These are phyloP conservation scores for Fusarium praegraminearum DNA, from an alignment of 2,329 filamentous ascomycete species.

Conservation along the genomic window DNA sequence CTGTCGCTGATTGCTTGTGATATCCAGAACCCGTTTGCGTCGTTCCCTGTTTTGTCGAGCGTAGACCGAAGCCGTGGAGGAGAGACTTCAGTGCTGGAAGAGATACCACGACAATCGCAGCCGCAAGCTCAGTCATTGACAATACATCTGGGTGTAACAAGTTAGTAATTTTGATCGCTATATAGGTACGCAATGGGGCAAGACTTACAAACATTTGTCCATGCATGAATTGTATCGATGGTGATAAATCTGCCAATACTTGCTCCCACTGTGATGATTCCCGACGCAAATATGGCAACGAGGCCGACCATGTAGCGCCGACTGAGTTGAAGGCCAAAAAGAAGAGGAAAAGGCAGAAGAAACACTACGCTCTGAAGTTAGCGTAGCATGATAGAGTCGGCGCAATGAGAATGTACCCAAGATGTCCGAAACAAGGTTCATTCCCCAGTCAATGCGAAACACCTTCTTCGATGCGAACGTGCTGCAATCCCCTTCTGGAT, in stretches of 20 bases:
- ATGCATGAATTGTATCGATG: conserved; percentile 39
- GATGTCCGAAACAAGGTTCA: conserved; percentile 45
- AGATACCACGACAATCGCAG: conserved; percentile 41
- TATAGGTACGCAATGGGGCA: neutral
- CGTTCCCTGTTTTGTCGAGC: conserved; percentile 31
- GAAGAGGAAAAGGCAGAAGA: conserved; percentile 32
- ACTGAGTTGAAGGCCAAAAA: conserved; percentile 31
- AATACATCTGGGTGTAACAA: conserved; percentile 21
- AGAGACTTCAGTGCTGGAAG: conserved; percentile 40
- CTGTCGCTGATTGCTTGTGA: conserved; percentile 22
- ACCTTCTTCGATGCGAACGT: conserved; percentile 46
- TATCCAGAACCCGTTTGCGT: conserved; percentile 34
- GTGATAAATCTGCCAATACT: conserved; percentile 38
- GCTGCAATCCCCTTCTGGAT: conserved; percentile 41
- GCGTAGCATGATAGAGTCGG: neutral
- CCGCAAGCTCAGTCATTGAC: conserved; percentile 37
- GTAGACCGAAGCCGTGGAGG: conserved; percentile 26
- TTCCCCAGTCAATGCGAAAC: conserved; percentile 48
- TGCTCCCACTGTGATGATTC: conserved; percentile 37
- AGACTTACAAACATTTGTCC: conserved; percentile 44
- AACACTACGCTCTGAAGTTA: conserved; percentile 22
- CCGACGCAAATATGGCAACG: conserved; percentile 34
- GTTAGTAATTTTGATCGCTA: neutral
- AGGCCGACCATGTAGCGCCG: conserved; percentile 35
- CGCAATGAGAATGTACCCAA: conserved; percentile 9